phyloP scores from a whole-genome alignment of 1,284 basidiomycete species.

The Peniophora sp. region DNA sequence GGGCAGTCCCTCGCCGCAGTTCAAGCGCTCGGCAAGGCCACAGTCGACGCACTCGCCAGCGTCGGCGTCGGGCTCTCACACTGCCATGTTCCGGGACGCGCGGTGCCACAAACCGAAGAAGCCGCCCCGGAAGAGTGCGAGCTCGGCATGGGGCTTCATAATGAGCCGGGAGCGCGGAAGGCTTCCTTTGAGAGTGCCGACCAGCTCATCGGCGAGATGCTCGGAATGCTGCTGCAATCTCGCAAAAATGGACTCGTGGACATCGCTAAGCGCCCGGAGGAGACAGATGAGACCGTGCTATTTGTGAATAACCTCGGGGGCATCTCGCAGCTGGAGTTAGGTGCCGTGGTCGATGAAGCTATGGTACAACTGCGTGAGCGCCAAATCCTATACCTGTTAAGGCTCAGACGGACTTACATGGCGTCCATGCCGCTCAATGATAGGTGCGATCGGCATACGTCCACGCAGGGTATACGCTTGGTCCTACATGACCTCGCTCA shows the following conservation, averaged over 20 bases:
- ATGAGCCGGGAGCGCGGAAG: slow-evolving; percentile 44
- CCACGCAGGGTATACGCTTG: slow-evolving; percentile 20
- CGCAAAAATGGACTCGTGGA: slow-evolving; percentile 11
- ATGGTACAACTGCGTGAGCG: slow-evolving; percentile 31
- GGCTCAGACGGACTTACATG: neutral
- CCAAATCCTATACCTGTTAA: neutral
- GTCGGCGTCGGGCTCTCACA: slow-evolving; percentile 48
- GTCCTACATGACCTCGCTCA: slow-evolving; percentile 37
- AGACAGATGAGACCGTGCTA: slow-evolving; percentile 27
- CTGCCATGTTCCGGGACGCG: slow-evolving; percentile 47
- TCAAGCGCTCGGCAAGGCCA: slow-evolving; percentile 38
- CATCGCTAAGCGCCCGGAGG: slow-evolving; percentile 5
- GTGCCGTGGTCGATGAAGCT: slow-evolving; percentile 36
- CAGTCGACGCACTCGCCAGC: slow-evolving; percentile 37
- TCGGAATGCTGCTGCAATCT: slow-evolving; percentile 20
- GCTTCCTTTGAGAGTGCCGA: slow-evolving; percentile 22
- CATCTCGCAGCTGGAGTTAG: slow-evolving; percentile 45
- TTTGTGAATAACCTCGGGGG: slow-evolving; percentile 55
- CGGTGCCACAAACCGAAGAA: slow-evolving; percentile 16
- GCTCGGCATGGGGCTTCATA: slow-evolving; percentile 50
- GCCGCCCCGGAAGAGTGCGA: slow-evolving; percentile 27
- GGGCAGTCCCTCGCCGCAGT: slow-evolving; percentile 38
- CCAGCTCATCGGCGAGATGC: slow-evolving; percentile 30
- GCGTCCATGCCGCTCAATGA: neutral
- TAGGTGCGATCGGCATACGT: slow-evolving; percentile 4